Conservation (phyloP, 139 green algal genomes). For the Chlamydomonas asymmetrica region DNA sequence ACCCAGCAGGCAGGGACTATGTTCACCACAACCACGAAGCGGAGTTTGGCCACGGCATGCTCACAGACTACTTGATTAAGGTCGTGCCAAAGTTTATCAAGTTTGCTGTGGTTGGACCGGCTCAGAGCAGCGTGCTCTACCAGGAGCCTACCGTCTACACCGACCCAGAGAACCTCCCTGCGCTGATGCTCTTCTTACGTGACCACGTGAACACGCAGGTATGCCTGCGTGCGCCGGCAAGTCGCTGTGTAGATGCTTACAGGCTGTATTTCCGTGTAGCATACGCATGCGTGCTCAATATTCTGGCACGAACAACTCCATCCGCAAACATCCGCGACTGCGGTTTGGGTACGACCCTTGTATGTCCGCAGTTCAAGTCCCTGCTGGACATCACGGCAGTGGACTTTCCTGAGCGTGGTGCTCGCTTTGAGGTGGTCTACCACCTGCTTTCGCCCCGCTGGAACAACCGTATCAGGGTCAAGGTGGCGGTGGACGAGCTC, state of each 20-base stretch:
- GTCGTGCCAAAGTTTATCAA: constrained; percentile 73
- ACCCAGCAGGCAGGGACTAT: constrained; percentile 31
- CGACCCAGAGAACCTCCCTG: constrained; percentile 57
- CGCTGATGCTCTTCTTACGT: constrained; percentile 64
- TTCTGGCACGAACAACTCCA: no score
- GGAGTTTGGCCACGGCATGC: constrained; percentile 17
- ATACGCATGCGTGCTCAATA: no score
- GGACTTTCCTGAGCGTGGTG: constrained; percentile 76
- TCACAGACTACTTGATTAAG: constrained; percentile 70
- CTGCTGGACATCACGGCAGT: constrained; percentile 85
- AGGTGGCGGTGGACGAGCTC: constrained; percentile 67
- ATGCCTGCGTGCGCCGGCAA: no score
- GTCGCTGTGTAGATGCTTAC: no score
- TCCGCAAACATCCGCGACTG: no score
- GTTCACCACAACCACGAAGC: constrained; percentile 19
- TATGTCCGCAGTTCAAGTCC: constrained; percentile 80
- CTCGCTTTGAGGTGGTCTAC: constrained; percentile 84
- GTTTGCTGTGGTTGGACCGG: constrained; percentile 47
- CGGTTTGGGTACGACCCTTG: no score
- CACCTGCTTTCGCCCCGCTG: constrained; percentile 61
- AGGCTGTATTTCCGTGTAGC: no score
- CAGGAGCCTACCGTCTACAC: constrained; percentile 63
- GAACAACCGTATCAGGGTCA: constrained; percentile 68
- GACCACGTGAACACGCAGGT: constrained; percentile 76
- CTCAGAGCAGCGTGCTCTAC: constrained; percentile 42